A percentile compares a stretch with the other conserved stretches of the same genome.
These are phyloP conservation scores for Phylloporus sp. DNA, from an alignment of 768 basidiomycete genomes.

Conservation along the genomic window DNA sequence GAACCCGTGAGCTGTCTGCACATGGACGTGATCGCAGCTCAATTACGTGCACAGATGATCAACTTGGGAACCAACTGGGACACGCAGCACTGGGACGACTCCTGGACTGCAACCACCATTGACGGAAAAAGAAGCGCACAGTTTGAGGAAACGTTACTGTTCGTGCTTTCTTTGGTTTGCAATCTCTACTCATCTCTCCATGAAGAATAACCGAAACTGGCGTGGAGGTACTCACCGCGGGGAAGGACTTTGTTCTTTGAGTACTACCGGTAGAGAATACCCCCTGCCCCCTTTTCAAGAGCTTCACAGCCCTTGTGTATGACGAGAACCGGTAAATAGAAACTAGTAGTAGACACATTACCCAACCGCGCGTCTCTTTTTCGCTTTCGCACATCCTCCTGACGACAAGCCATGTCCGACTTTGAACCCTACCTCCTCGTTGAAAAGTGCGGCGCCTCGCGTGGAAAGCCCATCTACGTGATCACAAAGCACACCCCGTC, in stretches of 20 bases:
- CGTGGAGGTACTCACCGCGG: constrained; percentile 80
- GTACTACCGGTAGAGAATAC: no score
- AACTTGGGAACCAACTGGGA: constrained; percentile 80
- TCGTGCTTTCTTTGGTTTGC: constrained; percentile 32
- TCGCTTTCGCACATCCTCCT: constrained; percentile 24
- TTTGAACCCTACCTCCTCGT: constrained; percentile 37
- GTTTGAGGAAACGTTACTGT: constrained; percentile 97
- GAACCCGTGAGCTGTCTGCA: constrained; percentile 55
- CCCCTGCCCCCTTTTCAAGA: no score
- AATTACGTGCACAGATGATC: constrained; percentile 64
- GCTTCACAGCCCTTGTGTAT: background rate
- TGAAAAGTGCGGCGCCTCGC: constrained; percentile 40
- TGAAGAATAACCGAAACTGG: constrained; percentile 86
- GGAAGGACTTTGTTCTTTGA: constrained; percentile 30
- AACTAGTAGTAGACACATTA: constrained; percentile 24
- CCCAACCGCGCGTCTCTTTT: constrained; percentile 18
- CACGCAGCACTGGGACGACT: constrained; percentile 85
- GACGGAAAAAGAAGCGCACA: constrained; percentile 93
- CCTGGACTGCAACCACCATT: constrained; percentile 93
- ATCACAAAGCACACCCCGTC: constrained; percentile 41
- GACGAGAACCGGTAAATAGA: constrained; percentile 34
- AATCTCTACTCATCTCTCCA: constrained; percentile 14
- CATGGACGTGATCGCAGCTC: constrained; percentile 1
- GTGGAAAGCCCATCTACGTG: constrained; percentile 41
- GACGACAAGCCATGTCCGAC: constrained; percentile 27